Evolutionary conservation across 202 grass and related monocot species (phyloP), one percentile per base, ranked within the genome.

Genomic region (Alloteropsis angusta): DNA sequence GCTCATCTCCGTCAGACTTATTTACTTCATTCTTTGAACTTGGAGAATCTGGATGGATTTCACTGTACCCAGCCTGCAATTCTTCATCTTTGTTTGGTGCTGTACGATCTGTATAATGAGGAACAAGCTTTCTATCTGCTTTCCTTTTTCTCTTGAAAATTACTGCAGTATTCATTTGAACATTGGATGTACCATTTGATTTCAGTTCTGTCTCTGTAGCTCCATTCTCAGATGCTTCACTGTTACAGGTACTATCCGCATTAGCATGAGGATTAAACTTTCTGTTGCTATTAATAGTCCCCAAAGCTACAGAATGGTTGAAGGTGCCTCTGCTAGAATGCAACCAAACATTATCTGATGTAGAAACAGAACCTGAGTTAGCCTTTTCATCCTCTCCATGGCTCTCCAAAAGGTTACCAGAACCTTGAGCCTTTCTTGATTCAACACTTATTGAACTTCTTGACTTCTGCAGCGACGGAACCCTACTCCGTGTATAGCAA

Each of bases 1-100:
- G 90, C 41, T 99, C 92, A 87, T 99, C 96, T 80, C 96, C 90
- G 47, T 95, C 90, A 72, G 89, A 90, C 76, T 91, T 91, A 64
- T 82, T 84, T 47, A 89, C 65, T 85, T 89, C 92, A 45, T 79
- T 84, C 46, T 79, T 84, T 82, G 82, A 85, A 56, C 82, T 77
- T 62, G 88, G 96, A 61, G 84, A 93, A 61, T 75, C 71, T 66
- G 79, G 55, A 72, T 74, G 72, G 36, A 32, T 90, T 82, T 69
- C 85, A 84, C 78, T 83, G 23, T 71, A 74, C n/a, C 84, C 87
- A 85, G 65, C 82, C 18, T 62, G 86, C 7, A 87, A 57, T 71
- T 81, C 80, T 41, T 71, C 71, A 28, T 89, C 62, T 70, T 79
- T 86, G 47, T 90, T 86, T 45, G 71, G 37, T 81, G 60, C 17